Evolutionary conservation across 2,329 filamentous ascomycete genomes (phyloP), one percentile per base, ranked within the genome.

Genomic region (Arthrobotrys entomopaga): DNA sequence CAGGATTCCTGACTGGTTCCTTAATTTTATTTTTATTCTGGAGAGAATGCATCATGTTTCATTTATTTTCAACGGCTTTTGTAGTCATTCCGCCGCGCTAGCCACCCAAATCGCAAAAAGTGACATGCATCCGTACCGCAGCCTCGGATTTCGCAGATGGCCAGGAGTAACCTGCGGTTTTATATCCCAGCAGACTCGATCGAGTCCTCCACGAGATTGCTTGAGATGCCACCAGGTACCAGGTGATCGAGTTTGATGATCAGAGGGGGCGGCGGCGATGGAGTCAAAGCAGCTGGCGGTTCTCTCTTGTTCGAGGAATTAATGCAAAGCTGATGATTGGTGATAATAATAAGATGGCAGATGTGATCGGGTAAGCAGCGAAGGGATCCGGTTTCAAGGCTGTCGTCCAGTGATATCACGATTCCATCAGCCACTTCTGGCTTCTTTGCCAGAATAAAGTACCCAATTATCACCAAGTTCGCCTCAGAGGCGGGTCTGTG

Each of bases 1-100:
- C 29, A 34, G 26, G 52, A 26, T 29, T 54, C 29, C 53, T 24
- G 26, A 0, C 53, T 24, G n/a, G n/a, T n/a, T 38, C 22, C 24
- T 43, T 15, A 13, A 15, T 15, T 26, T 34, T 24, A 22, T 15
- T 26, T 22, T 53, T 29, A 13, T 53, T 15, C 19, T 26, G 13
- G 34, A 29, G 49, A 26, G 52, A 54, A 49, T 61, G 56, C 48
- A 69, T 61, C 56, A 20, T 67, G 46, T 50, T 53, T 60, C 46
- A 59, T 57, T 34, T 34, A n/a, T 29, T 29, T 34, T 34, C 29
- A 54, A 65, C 34, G 50, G 67, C 43, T 53, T 16, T n/a, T 56
- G 49, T 54, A 73, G 69, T 73, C 60, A 73, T 66, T 72, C 56
- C 42, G 60, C 60, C 60, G 67, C 69, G 61, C 61, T 73, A 66